Conservation (phyloP, 2,329 filamentous ascomycete species). For the Aspergillus ruber region DNA sequence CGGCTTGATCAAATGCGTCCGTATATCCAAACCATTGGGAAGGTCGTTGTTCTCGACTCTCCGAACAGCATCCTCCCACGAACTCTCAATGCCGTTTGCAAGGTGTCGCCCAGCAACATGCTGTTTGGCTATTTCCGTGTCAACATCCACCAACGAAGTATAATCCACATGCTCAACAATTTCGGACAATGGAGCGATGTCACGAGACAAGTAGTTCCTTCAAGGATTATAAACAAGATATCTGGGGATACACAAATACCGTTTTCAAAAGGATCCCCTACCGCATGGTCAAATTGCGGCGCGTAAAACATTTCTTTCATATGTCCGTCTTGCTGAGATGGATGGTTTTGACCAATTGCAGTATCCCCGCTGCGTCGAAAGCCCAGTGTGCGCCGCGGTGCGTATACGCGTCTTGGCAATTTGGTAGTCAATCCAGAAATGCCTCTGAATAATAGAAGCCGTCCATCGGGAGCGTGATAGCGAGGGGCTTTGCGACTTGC, state of each 20-base stretch:
- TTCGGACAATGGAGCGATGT: slow-evolving; percentile 25
- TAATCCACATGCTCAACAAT: slow-evolving; percentile 34
- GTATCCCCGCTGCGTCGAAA: slow-evolving; percentile 26
- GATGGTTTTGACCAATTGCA: slow-evolving; percentile 15
- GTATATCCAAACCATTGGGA: slow-evolving; percentile 27
- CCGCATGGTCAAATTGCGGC: slow-evolving; percentile 31
- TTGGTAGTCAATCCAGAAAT: slow-evolving; percentile 24
- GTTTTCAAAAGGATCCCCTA: slow-evolving; percentile 28
- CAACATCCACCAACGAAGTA: slow-evolving; percentile 37
- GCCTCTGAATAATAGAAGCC: slow-evolving; percentile 31
- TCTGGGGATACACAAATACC: slow-evolving; percentile 20
- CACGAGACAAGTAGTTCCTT: slow-evolving; percentile 24
- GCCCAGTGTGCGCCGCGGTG: slow-evolving; percentile 35
- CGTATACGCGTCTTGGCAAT: slow-evolving; percentile 26
- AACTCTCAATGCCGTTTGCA: slow-evolving; percentile 35
- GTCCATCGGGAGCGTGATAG: slow-evolving; percentile 28
- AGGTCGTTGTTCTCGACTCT: slow-evolving; percentile 36
- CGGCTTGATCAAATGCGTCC: slow-evolving; percentile 17
- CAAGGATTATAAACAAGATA: slow-evolving; percentile 15
- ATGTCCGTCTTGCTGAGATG: slow-evolving; percentile 2
- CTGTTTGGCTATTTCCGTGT: slow-evolving; percentile 28
- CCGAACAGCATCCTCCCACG: slow-evolving; percentile 27
- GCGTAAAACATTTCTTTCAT: slow-evolving; percentile 16
- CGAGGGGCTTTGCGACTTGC: slow-evolving; percentile 5
- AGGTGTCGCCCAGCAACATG: slow-evolving; percentile 37